phyloP scores from a whole-genome alignment of 768 basidiomycete genomes.

The Psilocybe cubensis region DNA sequence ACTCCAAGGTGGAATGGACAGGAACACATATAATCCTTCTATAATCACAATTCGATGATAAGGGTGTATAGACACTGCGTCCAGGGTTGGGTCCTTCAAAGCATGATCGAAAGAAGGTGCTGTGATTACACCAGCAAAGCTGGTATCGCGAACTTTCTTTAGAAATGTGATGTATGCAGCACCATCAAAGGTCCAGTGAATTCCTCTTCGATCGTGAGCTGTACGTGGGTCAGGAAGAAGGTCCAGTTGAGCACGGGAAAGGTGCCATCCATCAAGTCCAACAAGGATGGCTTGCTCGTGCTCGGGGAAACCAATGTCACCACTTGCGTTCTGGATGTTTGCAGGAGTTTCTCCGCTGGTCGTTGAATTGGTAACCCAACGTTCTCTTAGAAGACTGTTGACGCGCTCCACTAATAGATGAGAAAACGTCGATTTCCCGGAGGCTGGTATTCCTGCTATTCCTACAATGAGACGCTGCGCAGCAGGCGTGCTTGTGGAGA shows the following conservation, averaged over 20 bases:
- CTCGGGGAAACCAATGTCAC: background rate
- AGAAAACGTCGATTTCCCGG: constrained; percentile 85
- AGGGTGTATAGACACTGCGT: constrained; percentile 59
- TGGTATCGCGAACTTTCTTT: constrained; percentile 45
- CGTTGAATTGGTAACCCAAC: background rate
- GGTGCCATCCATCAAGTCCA: constrained; percentile 92
- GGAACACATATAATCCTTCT: constrained; percentile 88
- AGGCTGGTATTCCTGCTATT: constrained; percentile 80
- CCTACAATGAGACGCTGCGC: constrained; percentile 67
- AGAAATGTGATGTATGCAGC: constrained; percentile 73
- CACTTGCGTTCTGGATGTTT: background rate
- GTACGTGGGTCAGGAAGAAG: constrained; percentile 72
- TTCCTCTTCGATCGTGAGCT: constrained; percentile 82
- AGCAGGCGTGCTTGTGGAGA: constrained; percentile 33
- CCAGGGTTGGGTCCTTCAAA: constrained; percentile 78
- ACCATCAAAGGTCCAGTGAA: constrained; percentile 91
- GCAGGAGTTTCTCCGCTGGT: background rate
- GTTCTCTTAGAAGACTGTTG: constrained; percentile 45
- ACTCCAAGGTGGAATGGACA: constrained; percentile 75
- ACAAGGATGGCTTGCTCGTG: constrained; percentile 60
- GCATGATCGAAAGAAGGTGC: constrained; percentile 91
- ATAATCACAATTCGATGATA: constrained; percentile 80
- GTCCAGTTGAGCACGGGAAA: constrained; percentile 78
- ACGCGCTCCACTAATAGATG: constrained; percentile 53
- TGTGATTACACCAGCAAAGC: constrained; percentile 35